phyloP scores from a whole-genome alignment of 2,329 filamentous ascomycete genomes.

The Alternaria sp. region DNA sequence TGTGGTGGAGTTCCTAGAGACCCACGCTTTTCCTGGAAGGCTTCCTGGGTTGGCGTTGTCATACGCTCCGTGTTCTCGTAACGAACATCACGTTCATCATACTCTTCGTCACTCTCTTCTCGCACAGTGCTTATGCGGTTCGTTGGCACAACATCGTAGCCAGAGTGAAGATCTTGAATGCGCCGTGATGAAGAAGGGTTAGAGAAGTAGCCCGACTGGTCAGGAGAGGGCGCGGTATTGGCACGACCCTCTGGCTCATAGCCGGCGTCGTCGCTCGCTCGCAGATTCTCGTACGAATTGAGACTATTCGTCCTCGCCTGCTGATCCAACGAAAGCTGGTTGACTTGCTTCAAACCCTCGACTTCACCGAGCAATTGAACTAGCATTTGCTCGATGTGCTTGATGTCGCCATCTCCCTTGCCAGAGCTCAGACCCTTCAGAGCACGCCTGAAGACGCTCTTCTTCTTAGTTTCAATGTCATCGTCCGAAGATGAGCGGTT shows the following conservation, averaged over 20 bases:
- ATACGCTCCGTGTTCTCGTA: constrained; percentile 68
- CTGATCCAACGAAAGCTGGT: constrained; percentile 45
- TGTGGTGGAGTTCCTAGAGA: constrained; percentile 64
- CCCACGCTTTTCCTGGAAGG: constrained; percentile 49
- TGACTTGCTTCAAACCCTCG: constrained; percentile 66
- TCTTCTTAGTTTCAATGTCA: constrained; percentile 76
- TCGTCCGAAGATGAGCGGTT: constrained; percentile 61
- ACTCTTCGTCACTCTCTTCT: constrained; percentile 81
- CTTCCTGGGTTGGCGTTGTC: constrained; percentile 68
- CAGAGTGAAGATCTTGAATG: constrained; percentile 57
- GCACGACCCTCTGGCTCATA: constrained; percentile 86
- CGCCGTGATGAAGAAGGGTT: constrained; percentile 62
- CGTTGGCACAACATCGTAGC: constrained; percentile 65
- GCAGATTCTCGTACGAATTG: constrained; percentile 74
- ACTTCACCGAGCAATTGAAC: constrained; percentile 92
- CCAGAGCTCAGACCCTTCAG: constrained; percentile 81
- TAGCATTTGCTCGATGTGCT: constrained; percentile 74
- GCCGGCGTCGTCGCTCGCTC: constrained; percentile 72
- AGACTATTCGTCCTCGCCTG: constrained; percentile 59
- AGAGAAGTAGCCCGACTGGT: constrained; percentile 79
- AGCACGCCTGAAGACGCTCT: constrained; percentile 93
- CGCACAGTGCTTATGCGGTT: constrained; percentile 90
- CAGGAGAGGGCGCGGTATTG: constrained; percentile 76
- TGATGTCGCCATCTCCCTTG: constrained; percentile 86
- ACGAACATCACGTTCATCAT: constrained; percentile 67